Evolutionary conservation across 73 alveolate species (phyloP).

Genomic region (Stentor coeruleus): DNA sequence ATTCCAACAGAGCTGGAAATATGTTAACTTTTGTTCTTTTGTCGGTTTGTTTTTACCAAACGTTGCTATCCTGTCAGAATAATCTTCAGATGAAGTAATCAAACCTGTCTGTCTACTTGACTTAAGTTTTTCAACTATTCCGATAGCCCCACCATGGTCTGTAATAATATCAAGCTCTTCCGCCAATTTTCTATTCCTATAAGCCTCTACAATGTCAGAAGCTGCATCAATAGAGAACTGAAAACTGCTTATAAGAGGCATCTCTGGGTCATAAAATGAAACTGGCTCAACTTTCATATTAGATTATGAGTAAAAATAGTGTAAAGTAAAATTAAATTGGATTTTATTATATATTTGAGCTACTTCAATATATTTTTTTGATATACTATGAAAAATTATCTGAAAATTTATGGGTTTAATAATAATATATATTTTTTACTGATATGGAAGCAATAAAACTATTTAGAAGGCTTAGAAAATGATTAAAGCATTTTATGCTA

Average conservation of each 20-base stretch:
- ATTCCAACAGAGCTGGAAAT: slow-evolving; percentile 55
- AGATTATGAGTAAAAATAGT: no score
- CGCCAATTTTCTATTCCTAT: slow-evolving; percentile 42
- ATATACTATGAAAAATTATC: no score
- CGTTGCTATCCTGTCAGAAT: background rate
- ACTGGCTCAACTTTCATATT: background rate
- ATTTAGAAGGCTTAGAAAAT: no score
- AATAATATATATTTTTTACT: no score
- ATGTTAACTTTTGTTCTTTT: slow-evolving; percentile 31
- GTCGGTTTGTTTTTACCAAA: slow-evolving; percentile 43
- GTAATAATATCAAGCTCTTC: slow-evolving; percentile 50
- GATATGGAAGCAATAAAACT: no score
- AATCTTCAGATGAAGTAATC: background rate
- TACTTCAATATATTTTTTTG: no score
- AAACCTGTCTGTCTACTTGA: slow-evolving; percentile 55
- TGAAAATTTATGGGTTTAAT: no score
- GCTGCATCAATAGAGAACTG: background rate
- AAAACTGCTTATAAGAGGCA: background rate
- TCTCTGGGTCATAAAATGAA: background rate
- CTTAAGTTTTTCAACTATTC: slow-evolving; percentile 51
- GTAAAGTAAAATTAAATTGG: no score
- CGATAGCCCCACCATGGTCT: slow-evolving; percentile 61
- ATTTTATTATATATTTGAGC: no score
- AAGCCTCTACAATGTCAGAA: background rate
- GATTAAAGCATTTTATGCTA: no score